Evolutionary conservation across 306 rosid species (phyloP).

Genomic region (Pyrus pyrifolia): DNA sequence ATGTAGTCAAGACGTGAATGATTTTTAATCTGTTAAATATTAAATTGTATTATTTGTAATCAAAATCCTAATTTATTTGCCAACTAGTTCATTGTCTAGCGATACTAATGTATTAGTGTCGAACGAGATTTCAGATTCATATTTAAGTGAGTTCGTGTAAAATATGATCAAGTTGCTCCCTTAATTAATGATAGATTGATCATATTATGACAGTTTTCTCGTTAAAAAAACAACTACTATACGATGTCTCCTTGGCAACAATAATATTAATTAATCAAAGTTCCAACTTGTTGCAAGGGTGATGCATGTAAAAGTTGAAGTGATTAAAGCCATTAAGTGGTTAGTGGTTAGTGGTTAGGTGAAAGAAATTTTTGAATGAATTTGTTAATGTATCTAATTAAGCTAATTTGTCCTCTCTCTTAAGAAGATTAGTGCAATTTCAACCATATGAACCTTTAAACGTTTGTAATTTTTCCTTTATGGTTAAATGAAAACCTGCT

Average conservation of each 20-base stretch:
- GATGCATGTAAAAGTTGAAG: constrained; percentile 5
- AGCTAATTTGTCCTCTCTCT: constrained; percentile 50
- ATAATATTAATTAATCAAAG: background rate
- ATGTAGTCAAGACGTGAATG: background rate
- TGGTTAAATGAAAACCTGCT: background rate
- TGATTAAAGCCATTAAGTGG: constrained; percentile 18
- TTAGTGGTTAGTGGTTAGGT: constrained; percentile 36
- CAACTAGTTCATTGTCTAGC: background rate
- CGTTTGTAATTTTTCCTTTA: constrained; percentile 4
- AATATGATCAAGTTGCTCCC: background rate
- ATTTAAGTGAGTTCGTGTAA: background rate
- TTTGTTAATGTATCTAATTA: constrained; percentile 25
- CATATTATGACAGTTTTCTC: too few relatives aligned
- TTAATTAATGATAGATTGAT: too few relatives aligned
- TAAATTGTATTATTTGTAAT: background rate
- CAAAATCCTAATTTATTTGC: background rate
- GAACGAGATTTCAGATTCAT: too few relatives aligned
- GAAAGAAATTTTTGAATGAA: constrained; percentile 21
- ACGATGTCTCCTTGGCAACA: background rate
- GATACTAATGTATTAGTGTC: too few relatives aligned
- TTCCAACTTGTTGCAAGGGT: constrained; percentile 6
- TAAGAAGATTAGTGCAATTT: constrained; percentile 2
- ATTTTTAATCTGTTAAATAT: background rate
- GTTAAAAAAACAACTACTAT: too few relatives aligned
- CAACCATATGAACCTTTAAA: constrained; percentile 2